A percentile compares a stretch with the other conserved stretches of the same genome.
These are phyloP conservation scores for Fusarium avenaceum DNA, from an alignment of 2,329 filamentous ascomycete genomes.

Conservation along the genomic window DNA sequence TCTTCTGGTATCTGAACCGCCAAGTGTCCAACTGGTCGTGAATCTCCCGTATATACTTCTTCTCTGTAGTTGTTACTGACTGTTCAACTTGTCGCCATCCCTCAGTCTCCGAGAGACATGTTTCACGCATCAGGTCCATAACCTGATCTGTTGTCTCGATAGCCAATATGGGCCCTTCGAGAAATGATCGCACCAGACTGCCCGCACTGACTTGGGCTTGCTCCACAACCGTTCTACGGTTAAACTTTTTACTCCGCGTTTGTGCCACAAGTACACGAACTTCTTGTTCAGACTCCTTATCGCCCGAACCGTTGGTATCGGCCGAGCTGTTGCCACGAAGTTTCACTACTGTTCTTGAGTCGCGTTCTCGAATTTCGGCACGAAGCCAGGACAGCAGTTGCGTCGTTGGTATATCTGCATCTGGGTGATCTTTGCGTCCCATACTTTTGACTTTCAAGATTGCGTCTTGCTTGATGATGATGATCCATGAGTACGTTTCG, in stretches of 20 bases:
- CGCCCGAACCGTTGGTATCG: constrained; percentile 49
- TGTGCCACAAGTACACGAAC: constrained; percentile 88
- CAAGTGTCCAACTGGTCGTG: constrained; percentile 79
- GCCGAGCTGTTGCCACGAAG: constrained; percentile 52
- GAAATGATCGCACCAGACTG: constrained; percentile 76
- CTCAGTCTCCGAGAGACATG: constrained; percentile 82
- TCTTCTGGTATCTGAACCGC: constrained; percentile 68
- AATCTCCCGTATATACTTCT: constrained; percentile 85
- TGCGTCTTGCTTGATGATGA: constrained; percentile 85
- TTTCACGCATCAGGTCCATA: constrained; percentile 80
- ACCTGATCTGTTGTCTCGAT: constrained; percentile 90
- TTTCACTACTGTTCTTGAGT: constrained; percentile 69
- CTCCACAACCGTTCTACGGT: constrained; percentile 87
- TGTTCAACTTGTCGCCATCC: constrained; percentile 88
- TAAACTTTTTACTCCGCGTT: constrained; percentile 91
- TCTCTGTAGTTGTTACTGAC: constrained; percentile 79
- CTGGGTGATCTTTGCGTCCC: constrained; percentile 78
- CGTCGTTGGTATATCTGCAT: constrained; percentile 79
- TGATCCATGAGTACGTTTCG: constrained; percentile 85
- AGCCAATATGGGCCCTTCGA: constrained; percentile 84
- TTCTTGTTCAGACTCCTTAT: constrained; percentile 70
- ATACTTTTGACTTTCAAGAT: constrained; percentile 85
- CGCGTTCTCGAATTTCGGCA: constrained; percentile 83
- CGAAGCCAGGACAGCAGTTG: constrained; percentile 86
- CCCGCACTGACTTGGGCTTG: constrained; percentile 73